A percentile compares a stretch with the other conserved stretches of the same genome.
These are phyloP conservation scores for Hyphopichia wangnamkhiaoensis DNA, from an alignment of 1,139 yeast genomes.

Conservation along the genomic window DNA sequence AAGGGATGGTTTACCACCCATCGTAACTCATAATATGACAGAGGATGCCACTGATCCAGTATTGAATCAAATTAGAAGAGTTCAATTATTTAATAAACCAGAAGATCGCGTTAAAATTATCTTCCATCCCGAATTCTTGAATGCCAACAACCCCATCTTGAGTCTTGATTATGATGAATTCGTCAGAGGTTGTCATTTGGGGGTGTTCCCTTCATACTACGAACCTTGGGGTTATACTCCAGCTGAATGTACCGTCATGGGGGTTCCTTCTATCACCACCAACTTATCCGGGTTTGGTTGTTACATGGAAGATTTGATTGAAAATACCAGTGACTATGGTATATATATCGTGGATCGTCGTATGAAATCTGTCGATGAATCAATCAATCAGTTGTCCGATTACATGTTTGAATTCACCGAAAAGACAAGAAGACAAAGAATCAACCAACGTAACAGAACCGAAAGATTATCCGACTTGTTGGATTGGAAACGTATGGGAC, in stretches of 20 bases:
- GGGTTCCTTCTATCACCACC: constrained; percentile 97
- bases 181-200: constrained; percentile 96
- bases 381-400: constrained; percentile 85
- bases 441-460: constrained; percentile 96
- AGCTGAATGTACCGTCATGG: constrained; percentile 99
- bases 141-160: constrained; percentile 91
- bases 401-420: constrained; percentile 87
- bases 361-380: constrained; percentile 89
- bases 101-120: constrained; percentile 92
- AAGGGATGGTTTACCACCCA: constrained; percentile 87
- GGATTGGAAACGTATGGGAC: constrained; percentile 98
- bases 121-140: constrained; percentile 96
- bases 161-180: constrained; percentile 96
- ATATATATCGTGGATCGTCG: constrained; percentile 96
- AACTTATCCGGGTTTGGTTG: constrained; percentile 97
- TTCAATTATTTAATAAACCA: constrained; percentile 84
- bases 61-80: constrained; percentile 87
- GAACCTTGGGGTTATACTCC: constrained; percentile 99
- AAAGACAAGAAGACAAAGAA: constrained; percentile 94
- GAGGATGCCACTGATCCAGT: constrained; percentile 93
- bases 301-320: constrained; percentile 97
- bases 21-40: constrained; percentile 96
- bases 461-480: constrained; percentile 89
- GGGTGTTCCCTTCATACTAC: constrained; percentile 97
- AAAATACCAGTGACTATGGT: constrained; percentile 93